Base-by-base conservation (phyloP, 106 monocot genomes). In the Triglochin maritima region DNA sequence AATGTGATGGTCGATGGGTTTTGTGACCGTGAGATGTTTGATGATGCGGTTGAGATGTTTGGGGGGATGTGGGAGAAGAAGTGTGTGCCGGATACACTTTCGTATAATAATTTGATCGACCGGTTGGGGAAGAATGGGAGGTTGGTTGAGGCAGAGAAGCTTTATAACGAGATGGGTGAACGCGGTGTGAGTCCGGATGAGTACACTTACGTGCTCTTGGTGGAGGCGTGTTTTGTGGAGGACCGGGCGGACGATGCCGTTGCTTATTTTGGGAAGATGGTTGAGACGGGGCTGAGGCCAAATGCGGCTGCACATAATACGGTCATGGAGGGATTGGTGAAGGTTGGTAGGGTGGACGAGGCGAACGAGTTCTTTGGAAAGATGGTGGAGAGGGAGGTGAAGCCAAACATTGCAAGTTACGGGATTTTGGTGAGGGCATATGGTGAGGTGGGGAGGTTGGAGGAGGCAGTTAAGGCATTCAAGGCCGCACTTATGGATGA, bases 1-100 rank as follows among this genome's bases (percentile, higher is more conserved):
- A 96, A 91, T 77, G 96, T 90, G 63, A 83, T 91, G 85, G 83
- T 85, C 7, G 88, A 96, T 77, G 91, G 81, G 2, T 91, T 78
- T 45, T 91, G 96, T 52, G 64, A 63, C 1, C 78, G 71, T 2
- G 70, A 74, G 48, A 82, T 64, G 66, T 91, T 96, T 61, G 75
- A 78, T 7, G 91, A 96, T 52, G 96, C 90, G 0, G 78, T 96
- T 49, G 64, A 59, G 7, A 62, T 88, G 4, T 96, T 96, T 63
- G 63, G 79, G 56, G 72, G 58, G 65, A 88, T 91, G 90, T 74
- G 74, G 9, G 91, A 91, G 78, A 88, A 77, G 83, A 85, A 73
- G 6, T 85, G 83, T 59, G 69, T 15, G 11, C 91, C 96, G 0
- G 91, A 96, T 52, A 73, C 82, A 4, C 57, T 88, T 41, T 88